Evolutionary conservation across 169 alveolate genomes (phyloP).

Genomic region (Plasmodium fragile): DNA sequence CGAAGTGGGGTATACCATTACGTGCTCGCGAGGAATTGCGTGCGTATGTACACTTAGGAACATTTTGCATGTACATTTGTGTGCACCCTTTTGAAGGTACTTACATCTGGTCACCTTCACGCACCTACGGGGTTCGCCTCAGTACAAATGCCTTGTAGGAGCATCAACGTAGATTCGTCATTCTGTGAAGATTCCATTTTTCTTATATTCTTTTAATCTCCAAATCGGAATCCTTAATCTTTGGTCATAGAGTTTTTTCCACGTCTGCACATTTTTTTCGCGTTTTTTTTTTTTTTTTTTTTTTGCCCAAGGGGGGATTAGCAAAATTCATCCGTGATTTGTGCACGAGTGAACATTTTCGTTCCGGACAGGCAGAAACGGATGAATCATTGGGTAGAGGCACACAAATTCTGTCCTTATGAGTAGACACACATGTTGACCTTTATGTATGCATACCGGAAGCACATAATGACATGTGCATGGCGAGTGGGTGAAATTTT

Average conservation of each 20-base stretch:
- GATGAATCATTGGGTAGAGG: neutral
- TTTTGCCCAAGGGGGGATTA: neutral
- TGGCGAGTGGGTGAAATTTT: neutral
- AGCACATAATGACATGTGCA: neutral
- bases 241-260: neutral
- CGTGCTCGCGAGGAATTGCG: neutral
- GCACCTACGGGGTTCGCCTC: neutral
- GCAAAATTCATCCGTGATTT: neutral
- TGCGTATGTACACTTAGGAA: neutral
- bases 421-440: neutral
- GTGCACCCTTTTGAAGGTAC: neutral
- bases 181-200: neutral
- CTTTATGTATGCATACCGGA: neutral
- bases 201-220: neutral
- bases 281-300: neutral
- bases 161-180: neutral
- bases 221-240: neutral
- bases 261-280: conserved; percentile 2
- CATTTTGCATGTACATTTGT: neutral
- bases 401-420: neutral
- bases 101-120: neutral
- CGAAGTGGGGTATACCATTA: neutral
- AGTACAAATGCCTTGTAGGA: neutral
- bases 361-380: neutral
- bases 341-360: neutral